Percentiles rank a stretch among this genome's conserved stretches.
Evolutionary conservation across 106 monocot genomes (phyloP).

Genomic region (Narthecium ossifragum): DNA sequence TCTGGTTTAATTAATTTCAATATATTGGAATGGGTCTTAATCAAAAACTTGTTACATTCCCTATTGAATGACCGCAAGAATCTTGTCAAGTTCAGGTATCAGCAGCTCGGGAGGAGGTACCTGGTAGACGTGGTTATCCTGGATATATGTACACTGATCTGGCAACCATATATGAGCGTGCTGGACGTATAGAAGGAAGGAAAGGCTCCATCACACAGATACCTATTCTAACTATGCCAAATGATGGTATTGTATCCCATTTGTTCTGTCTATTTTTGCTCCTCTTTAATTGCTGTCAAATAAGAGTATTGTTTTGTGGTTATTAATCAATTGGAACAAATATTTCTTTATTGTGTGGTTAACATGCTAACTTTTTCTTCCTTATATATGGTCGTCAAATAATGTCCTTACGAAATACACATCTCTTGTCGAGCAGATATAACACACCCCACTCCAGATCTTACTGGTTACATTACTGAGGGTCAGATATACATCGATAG

Average conservation of each 20-base stretch:
- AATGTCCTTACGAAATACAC: no score
- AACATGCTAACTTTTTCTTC: no score
- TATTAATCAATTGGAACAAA: no score
- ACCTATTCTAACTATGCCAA: constrained; percentile 98
- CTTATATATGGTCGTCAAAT: no score
- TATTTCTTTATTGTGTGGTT: no score
- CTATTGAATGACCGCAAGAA: no score
- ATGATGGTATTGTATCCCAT: constrained; percentile 65
- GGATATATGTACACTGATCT: constrained; percentile 99
- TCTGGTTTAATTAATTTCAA: no score
- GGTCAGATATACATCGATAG: constrained; percentile 99
- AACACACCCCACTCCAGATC: constrained; percentile 98
- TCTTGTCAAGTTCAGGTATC: constrained; percentile 67
- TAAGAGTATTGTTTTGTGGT: no score
- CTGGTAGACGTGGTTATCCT: constrained; percentile 99
- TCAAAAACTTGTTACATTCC: no score
- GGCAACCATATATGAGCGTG: constrained; percentile 98
- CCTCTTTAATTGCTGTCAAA: no score
- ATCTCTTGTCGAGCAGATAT: constrained; percentile 61
- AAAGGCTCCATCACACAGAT: constrained; percentile 98
- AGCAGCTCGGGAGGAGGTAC: constrained; percentile 96
- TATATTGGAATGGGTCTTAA: no score
- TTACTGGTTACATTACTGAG: constrained; percentile 97
- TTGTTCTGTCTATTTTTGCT: not conserved
- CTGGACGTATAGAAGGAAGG: constrained; percentile 99